These are phyloP conservation scores for Orobanche coerulescens DNA, from an alignment of 257 asterid genomes.

Conservation along the genomic window DNA sequence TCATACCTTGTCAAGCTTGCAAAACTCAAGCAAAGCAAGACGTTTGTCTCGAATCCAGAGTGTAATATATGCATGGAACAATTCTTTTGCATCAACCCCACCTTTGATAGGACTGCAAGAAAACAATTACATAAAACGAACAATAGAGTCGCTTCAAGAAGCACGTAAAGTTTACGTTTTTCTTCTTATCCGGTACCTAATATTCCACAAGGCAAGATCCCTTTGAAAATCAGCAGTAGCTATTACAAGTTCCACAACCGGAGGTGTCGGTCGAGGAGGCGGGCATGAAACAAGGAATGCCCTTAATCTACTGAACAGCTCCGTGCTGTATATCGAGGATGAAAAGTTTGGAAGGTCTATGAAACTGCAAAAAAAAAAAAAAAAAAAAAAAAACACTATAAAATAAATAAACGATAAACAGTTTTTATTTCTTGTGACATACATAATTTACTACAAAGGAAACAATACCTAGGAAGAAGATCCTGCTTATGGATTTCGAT, in stretches of 20 bases:
- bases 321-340: conserved; percentile 73
- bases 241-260: conserved; percentile 63
- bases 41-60: conserved; percentile 90
- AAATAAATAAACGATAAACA: conserved; percentile 10
- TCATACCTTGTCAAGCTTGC: conserved; percentile 82
- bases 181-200: conserved; percentile 37
- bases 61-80: conserved; percentile 64
- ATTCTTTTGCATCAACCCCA: conserved; percentile 84
- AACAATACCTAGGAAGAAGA: conserved; percentile 71
- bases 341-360: conserved; percentile 88
- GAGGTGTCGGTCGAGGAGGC: conserved; percentile 71
- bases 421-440: neutral
- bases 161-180: neutral
- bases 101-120: conserved; percentile 70
- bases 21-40: conserved; percentile 60
- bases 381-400: neutral
- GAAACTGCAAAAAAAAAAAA: conserved; percentile 44
- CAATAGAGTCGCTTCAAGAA: neutral
- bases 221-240: conserved; percentile 89
- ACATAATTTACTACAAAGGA: neutral
- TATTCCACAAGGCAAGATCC: conserved; percentile 73
- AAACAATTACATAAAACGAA: conserved; percentile 8
- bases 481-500: conserved; percentile 68
- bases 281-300: conserved; percentile 79
- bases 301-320: conserved; percentile 64